Evolutionary conservation across 1,284 basidiomycete genomes (phyloP), one percentile per base, ranked within the genome.

Genomic region (Cryptococcus depauperatus): DNA sequence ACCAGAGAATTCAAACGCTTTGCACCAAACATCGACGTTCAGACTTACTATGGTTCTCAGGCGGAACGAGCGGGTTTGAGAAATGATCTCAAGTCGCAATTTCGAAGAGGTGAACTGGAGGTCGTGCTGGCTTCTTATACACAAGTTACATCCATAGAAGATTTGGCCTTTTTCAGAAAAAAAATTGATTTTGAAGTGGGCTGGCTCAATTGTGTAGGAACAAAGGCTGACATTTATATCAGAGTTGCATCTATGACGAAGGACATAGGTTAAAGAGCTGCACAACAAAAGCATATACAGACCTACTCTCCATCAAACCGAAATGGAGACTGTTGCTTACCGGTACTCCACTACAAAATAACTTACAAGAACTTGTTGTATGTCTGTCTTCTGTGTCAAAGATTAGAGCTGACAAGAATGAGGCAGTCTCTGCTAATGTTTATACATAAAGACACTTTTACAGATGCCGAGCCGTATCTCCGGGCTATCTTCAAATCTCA

Each of bases 91-190:
- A 69, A 70, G 41, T 47, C 60, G 35, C 64, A 85, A 37, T 57
- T 77, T n/a, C 78, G 85, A 37, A 70, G 73, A 4, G 77, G 78
- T 37, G 80, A 84, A 11, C 85, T 93, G 77, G 88, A 97, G 60
- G 92, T 98, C 19, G 78, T 98, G 35, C 79, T 99, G 45, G 96
- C 95, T 1, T 97, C 92, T 0, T 99, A 99, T 69, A 91, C 92
- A 55, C 78, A 97, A 55, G 92, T 93, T 3, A 83, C 86, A 58
- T 80, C 85, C 50, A 79, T 83, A 28, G 81, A 80, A 51, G 95
- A 99, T 68, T 80, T 88, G 46, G 85, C 84, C 64, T 98, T 98
- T 70, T 85, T 99, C 73, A 61, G 72, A 30, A 80, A 85, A 50
- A 82, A 80, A 62, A 79, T 93, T 56, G 78, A 85, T n/a, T 97